phyloP scores from a whole-genome alignment of 371 early-diverging fungal genomes.

The Apophysomyces sp. region DNA sequence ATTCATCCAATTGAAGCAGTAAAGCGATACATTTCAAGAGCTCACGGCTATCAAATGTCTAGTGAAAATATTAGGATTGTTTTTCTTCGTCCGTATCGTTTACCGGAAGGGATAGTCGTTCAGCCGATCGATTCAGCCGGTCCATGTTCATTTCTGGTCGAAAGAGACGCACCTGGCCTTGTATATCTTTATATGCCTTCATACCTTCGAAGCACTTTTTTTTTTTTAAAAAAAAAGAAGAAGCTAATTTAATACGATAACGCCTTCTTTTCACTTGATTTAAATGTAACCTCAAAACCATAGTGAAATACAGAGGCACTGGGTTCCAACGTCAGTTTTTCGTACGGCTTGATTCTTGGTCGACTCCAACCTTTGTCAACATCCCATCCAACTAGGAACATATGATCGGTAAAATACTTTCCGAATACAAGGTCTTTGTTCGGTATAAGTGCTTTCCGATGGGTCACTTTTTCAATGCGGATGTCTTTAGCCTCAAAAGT shows the following conservation, averaged over 20 bases:
- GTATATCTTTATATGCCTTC: slow-evolving; percentile 85
- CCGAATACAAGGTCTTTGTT: slow-evolving; percentile 82
- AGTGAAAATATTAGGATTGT: slow-evolving; percentile 2
- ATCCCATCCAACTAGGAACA: slow-evolving; percentile 78
- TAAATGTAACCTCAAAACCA: slow-evolving; percentile 59
- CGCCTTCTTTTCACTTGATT: too few species aligned
- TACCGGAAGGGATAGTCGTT: slow-evolving; percentile 79
- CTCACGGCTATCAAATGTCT: slow-evolving; percentile 74
- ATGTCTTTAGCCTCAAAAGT: not conserved
- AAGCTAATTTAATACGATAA: too few species aligned
- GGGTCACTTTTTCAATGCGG: not conserved
- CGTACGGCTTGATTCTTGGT: slow-evolving; percentile 76
- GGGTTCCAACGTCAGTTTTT: slow-evolving; percentile 75
- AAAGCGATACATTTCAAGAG: slow-evolving; percentile 79
- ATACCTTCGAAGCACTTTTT: slow-evolving; percentile 90
- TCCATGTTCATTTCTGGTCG: slow-evolving; percentile 91
- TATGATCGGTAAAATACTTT: slow-evolving; percentile 87
- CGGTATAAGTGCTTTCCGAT: not conserved
- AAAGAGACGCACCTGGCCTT: slow-evolving; percentile 81
- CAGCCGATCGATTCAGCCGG: slow-evolving; percentile 70
- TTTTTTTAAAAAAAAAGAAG: too few species aligned
- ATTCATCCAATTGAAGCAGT: slow-evolving; percentile 72
- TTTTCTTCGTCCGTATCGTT: slow-evolving; percentile 13
- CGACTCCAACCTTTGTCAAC: slow-evolving; percentile 67
- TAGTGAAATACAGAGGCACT: slow-evolving; percentile 87